phyloP scores from a whole-genome alignment of 768 basidiomycete genomes.

The Mycena capillaripes region DNA sequence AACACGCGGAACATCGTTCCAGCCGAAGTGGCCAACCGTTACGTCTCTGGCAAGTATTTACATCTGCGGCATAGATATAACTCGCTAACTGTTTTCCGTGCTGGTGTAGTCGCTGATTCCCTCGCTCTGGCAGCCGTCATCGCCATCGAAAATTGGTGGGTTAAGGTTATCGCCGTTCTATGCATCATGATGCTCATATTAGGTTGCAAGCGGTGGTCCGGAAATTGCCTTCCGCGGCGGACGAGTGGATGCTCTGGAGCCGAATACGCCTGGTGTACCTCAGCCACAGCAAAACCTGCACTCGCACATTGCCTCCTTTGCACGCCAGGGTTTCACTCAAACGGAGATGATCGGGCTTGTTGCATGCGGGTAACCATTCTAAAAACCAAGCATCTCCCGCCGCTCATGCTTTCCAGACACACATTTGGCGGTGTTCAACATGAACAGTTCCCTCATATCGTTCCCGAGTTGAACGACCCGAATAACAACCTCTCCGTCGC shows the following conservation, averaged over 20 bases:
- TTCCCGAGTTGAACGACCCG: too few species aligned
- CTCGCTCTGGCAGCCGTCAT: not conserved
- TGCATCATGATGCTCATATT: not conserved
- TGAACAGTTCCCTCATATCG: too few species aligned
- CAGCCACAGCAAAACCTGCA: slow-evolving; percentile 17
- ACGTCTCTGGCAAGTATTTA: not conserved
- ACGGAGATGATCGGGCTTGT: not conserved
- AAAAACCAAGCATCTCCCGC: not conserved
- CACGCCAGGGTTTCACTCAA: too few species aligned
- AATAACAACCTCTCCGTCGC: too few species aligned
- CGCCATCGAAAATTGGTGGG: slow-evolving; percentile 21
- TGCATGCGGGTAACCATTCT: slow-evolving; percentile 18
- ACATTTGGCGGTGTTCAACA: too few species aligned
- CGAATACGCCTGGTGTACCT: slow-evolving; percentile 11
- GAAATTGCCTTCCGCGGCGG: slow-evolving; percentile 30
- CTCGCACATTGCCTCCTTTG: not conserved
- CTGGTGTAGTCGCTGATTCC: slow-evolving; percentile 11
- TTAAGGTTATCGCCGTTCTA: too few species aligned
- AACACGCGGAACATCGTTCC: not conserved
- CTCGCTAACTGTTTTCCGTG: not conserved
- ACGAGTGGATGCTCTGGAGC: slow-evolving; percentile 18
- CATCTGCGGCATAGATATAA: not conserved
- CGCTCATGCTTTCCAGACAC: slow-evolving; percentile 38
- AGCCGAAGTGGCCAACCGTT: not conserved
- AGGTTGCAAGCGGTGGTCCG: slow-evolving; percentile 4